Evolutionary conservation across 345 rosid species (phyloP).

Genomic region (Boechera divaricarpa): DNA sequence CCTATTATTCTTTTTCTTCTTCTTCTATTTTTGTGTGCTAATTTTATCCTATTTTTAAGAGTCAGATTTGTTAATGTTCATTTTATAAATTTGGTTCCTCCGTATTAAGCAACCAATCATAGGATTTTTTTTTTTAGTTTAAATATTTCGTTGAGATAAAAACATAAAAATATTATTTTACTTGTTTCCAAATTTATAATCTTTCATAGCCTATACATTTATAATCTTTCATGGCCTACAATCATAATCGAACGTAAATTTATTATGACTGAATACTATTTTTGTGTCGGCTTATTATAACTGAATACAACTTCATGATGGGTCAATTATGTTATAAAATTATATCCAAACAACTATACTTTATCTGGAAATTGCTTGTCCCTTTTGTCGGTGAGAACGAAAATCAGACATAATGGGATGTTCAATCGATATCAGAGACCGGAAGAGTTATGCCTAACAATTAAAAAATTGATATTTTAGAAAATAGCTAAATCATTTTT

Average conservation of each 20-base stretch:
- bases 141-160: too few species aligned
- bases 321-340: background rate
- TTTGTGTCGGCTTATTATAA: background rate
- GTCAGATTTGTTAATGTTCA: too few species aligned
- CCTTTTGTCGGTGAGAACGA: conserved; percentile 34
- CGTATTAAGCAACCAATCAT: too few species aligned
- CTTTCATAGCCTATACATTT: too few species aligned
- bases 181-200: too few species aligned
- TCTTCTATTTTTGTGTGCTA: too few species aligned
- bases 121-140: too few species aligned
- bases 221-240: too few species aligned
- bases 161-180: too few species aligned
- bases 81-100: too few species aligned
- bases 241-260: background rate
- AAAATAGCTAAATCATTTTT: background rate
- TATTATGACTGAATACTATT: background rate
- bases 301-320: background rate
- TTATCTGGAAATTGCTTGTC: conserved; percentile 1
- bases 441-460: background rate
- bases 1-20: too few species aligned
- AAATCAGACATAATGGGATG: conserved; percentile 12
- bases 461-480: background rate
- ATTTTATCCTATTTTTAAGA: too few species aligned
- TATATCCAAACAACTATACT: background rate
- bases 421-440: background rate